Base-by-base conservation (phyloP, 139 green algal genomes). In the Chlamydomonas sp. region DNA sequence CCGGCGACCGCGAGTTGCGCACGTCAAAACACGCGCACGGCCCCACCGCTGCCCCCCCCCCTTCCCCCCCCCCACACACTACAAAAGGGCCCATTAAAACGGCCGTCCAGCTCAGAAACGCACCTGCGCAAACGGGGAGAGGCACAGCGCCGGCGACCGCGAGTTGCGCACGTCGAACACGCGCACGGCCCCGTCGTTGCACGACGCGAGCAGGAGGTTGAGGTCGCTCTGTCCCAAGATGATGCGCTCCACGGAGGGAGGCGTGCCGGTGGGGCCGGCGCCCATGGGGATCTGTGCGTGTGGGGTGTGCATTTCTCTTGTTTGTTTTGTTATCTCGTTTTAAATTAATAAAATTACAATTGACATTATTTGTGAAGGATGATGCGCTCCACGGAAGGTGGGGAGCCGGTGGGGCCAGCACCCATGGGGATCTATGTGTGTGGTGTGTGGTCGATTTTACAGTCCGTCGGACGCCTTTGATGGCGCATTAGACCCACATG, bases 131-230 rank as follows among this genome's bases (percentile, higher is more conserved):
- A 79, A 69, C 5, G 73, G 79, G 60, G 77, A 64, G 62, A 86
- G 64, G 43, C 65, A 54, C 37, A 80, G 60, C 39, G 72, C 80
- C 24, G 80, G 73, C 22, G 71, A 57, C 0, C 69, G 66, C n/a
- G 65, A 34, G 8, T 73, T 69, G 30, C 89, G 78, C 48, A 93
- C 63, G 78, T 95, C 89, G 48, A 87, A 94, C 50, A 95, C 61
- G 28, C 79, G 77, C 54, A 95, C 69, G 3, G 62, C 69, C 35
- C 79, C 84, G 35, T 84, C 75, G 1, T 48, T 57, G 69, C 85
- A 86, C 10, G 77, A 75, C 0, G 78, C 73, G 10, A 84, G 63
- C 36, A 92, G 54, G 65, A 90, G 67, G 28, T 74, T 76, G 3
- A 78, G 77, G 72, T 85, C 75, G 43, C 58, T 49, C 22, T 65